Evolutionary conservation across 1,139 yeast species (phyloP).

Genomic region (Candida sojae): DNA sequence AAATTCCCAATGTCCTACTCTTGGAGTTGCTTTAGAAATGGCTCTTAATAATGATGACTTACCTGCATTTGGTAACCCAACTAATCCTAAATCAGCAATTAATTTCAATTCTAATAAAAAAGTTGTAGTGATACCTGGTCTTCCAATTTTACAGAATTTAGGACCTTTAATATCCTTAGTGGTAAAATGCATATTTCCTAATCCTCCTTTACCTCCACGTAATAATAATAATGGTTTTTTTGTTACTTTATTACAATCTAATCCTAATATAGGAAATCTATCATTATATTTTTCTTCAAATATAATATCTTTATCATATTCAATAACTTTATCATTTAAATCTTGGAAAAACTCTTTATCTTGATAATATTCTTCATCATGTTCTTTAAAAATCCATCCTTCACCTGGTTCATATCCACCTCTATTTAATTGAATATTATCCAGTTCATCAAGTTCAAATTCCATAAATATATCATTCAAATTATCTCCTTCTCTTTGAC

Average conservation of each 20-base stretch:
- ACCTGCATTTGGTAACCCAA: slow-evolving; percentile 96
- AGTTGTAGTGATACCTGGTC: slow-evolving; percentile 63
- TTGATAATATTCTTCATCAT: slow-evolving; percentile 67
- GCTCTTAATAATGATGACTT: slow-evolving; percentile 86
- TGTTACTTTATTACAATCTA: slow-evolving; percentile 70
- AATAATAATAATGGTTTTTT: slow-evolving; percentile 67
- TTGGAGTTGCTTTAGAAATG: slow-evolving; percentile 86
- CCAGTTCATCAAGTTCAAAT: slow-evolving; percentile 22
- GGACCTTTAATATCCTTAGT: slow-evolving; percentile 87
- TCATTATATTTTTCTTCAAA: slow-evolving; percentile 66
- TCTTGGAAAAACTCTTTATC: slow-evolving; percentile 65
- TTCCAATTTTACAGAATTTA: slow-evolving; percentile 78
- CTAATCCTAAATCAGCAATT: slow-evolving; percentile 89
- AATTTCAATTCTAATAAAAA: slow-evolving; percentile 83
- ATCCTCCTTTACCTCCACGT: slow-evolving; percentile 89
- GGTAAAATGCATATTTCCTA: slow-evolving; percentile 94
- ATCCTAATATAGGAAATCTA: slow-evolving; percentile 73
- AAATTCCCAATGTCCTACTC: slow-evolving; percentile 96
- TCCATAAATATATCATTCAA: slow-evolving; percentile 31
- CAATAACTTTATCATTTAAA: slow-evolving; percentile 61
- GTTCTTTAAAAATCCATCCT: slow-evolving; percentile 86
- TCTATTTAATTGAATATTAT: slow-evolving; percentile 59
- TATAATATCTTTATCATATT: slow-evolving; percentile 62
- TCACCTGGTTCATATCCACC: slow-evolving; percentile 61
- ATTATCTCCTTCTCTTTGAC: slow-evolving; percentile 25